Base-by-base conservation (phyloP, 257 asterid genomes). In the Ehretia macrophylla region DNA sequence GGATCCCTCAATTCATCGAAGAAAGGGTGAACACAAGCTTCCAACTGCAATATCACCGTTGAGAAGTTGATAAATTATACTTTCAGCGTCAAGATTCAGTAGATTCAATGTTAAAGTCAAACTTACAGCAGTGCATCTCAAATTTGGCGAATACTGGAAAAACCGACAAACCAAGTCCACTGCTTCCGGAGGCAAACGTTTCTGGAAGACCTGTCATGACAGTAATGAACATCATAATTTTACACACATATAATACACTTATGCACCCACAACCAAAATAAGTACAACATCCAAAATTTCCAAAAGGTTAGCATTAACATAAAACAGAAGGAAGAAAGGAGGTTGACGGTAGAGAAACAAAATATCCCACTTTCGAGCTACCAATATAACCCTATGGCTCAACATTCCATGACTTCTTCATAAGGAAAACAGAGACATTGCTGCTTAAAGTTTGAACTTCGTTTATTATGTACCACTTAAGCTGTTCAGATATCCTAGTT, bases 101-200 rank as follows among this genome's bases (percentile, higher is more conserved):
- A 62, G 56, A 58, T 54, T 70, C 61, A 51, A 66, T 65, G 17
- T 32, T 32, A 59, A 67, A 71, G 65, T 51, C 45, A 54, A 61
- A 80, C 94, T 85, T 85, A 90, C 98, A 18, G 98, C 98, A 50
- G 98, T 90, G 85, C 98, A 90, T 81, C 98, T 80, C 63, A 90
- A 85, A 77, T 90, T 85, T 18, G 98, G 98, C 39, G 96, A 90
- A 83, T 90, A 90, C 79, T 87, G 98, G 70, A 90, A 90, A 74
- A 90, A 87, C 64, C 96, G 87, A 57, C 95, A 90, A 54, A 87
- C 88, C 65, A 90, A 71, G 76, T 90, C 98, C 79, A 90, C 95
- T 5, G 98, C 96, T 75, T 90, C 98, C 50, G 98, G 96, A 50
- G 98, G 96, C 70, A 90, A 80, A 69, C 96, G 91, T 79, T 90